Percentiles rank a stretch among this genome's conserved stretches.
These are phyloP conservation scores for Coemansia sp. DNA, from an alignment of 192 early-diverging fungal species.

Conservation along the genomic window DNA sequence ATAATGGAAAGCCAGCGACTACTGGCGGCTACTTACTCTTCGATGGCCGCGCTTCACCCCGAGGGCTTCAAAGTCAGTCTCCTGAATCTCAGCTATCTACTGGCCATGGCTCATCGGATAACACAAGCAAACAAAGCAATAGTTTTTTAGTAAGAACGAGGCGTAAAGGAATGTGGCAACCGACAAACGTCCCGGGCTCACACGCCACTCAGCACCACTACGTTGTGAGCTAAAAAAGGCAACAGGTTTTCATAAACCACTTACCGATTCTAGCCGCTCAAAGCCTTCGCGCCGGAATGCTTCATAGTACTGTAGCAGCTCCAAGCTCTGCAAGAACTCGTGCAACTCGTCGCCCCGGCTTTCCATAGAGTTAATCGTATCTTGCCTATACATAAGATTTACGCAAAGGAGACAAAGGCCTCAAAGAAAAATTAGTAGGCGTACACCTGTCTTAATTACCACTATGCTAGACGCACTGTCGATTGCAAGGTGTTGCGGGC, in stretches of 20 bases:
- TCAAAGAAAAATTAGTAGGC: not conserved
- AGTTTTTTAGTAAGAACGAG: not conserved
- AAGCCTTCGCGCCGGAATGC: slow-evolving; percentile 47
- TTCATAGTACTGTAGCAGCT: slow-evolving; percentile 41
- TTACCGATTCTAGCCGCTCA: slow-evolving; percentile 47
- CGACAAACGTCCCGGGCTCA: not conserved
- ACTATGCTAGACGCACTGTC: not conserved
- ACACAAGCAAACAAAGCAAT: not conserved
- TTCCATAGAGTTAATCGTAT: slow-evolving; percentile 19
- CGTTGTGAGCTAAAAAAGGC: not conserved
- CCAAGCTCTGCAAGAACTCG: slow-evolving; percentile 26
- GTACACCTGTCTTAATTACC: not conserved
- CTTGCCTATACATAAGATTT: not conserved
- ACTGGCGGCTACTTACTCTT: slow-evolving; percentile 34
- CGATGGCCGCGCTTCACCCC: slow-evolving; percentile 50
- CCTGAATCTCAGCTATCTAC: slow-evolving; percentile 49
- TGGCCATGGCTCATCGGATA: not conserved
- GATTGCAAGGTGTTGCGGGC: not conserved
- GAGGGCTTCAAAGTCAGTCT: slow-evolving; percentile 48
- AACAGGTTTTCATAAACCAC: slow-evolving; percentile 1
- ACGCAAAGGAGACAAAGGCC: not conserved
- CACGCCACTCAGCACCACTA: not conserved
- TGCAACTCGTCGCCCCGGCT: slow-evolving; percentile 24
- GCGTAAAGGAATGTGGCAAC: not conserved
- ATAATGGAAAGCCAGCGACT: not conserved